phyloP scores from a whole-genome alignment of 805 yeast species.

The Candida nemodendra region DNA sequence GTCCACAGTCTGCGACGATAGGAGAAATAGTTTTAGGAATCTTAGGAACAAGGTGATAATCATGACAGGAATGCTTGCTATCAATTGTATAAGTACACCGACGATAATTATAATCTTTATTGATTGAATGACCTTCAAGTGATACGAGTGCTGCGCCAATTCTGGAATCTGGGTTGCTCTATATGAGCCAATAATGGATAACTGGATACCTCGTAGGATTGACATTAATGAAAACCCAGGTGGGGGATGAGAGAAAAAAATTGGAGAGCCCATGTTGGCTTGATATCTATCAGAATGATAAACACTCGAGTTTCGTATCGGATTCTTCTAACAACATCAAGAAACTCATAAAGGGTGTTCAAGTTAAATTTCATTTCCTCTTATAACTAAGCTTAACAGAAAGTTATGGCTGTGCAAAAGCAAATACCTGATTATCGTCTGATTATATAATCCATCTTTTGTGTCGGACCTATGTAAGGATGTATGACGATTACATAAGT shows the following conservation, averaged over 20 bases:
- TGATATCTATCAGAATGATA: too few relatives aligned
- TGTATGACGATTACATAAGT: too few relatives aligned
- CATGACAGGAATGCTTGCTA: constrained; percentile 32
- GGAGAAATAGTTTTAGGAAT: constrained; percentile 18
- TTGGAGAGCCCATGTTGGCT: constrained; percentile 58
- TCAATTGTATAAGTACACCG: too few relatives aligned
- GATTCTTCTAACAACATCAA: too few relatives aligned
- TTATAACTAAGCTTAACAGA: too few relatives aligned
- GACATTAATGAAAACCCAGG: constrained; percentile 50
- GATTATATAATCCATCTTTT: too few relatives aligned
- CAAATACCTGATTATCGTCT: too few relatives aligned
- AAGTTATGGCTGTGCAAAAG: too few relatives aligned
- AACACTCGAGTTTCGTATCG: too few relatives aligned
- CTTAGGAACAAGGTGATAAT: constrained; percentile 20
- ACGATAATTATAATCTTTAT: constrained; percentile 37
- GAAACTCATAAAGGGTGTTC: too few relatives aligned
- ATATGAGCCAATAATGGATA: constrained; percentile 49
- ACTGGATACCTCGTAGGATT: constrained; percentile 52
- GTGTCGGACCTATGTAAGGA: too few relatives aligned
- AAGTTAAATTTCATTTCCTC: too few relatives aligned
- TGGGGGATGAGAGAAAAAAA: constrained; percentile 55
- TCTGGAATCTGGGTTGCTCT: constrained; percentile 46
- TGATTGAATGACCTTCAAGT: constrained; percentile 35
- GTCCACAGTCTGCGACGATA: constrained; percentile 11
- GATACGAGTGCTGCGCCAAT: constrained; percentile 36